Base-by-base conservation (phyloP, 2,329 filamentous ascomycete genomes). In the Sporothrix variecibatus region DNA sequence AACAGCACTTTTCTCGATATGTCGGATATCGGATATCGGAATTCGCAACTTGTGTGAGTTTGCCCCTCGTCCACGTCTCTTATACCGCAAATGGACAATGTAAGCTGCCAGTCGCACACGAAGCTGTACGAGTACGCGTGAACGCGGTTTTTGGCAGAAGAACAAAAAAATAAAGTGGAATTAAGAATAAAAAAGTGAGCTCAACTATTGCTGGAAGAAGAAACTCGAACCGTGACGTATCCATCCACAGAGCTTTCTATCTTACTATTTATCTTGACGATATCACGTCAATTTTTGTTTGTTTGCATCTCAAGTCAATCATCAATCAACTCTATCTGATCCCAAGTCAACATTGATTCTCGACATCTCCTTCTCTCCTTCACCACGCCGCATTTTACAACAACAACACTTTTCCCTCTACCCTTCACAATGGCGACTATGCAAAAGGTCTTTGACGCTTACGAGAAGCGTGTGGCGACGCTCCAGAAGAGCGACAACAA, bases 401-500 rank as follows among this genome's bases (percentile, higher is more conserved):
- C 60, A 40, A 40, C 60, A 43, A 38, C 4, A 64, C 17, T 6
- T 12, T 34, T 20, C 15, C 56, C 28, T 2, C 26, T 8, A 23
- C 31, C 31, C 26, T 11, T 23, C 70, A 62, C 34, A 20, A 76
- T 75, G 75, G 31, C 73, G 11, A 75, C 75, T 11, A 76, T 76
- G 75, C 65, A 74, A 23, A 56, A 51, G 5, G 26, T 76, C 23
- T 75, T 76, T 38, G 60, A 64, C 6, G 75, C 75, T 34, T 76
- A 76, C 60, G 43, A 72, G 23, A 28, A 31, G 11, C 75, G 75
- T 2, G 28, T 71, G n/a, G 72, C 71, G 15, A 43, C 71, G 62
- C 80, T 86, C 0, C 76, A 80, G 49, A 64, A 77, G 3, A 84
- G 79, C 79, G 79, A 67, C 17, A 84, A 84, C 77, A 81, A 81